Evolutionary conservation across 345 rosid genomes (phyloP), one percentile per base, ranked within the genome.

Genomic region (Ceriops zippeliana): DNA sequence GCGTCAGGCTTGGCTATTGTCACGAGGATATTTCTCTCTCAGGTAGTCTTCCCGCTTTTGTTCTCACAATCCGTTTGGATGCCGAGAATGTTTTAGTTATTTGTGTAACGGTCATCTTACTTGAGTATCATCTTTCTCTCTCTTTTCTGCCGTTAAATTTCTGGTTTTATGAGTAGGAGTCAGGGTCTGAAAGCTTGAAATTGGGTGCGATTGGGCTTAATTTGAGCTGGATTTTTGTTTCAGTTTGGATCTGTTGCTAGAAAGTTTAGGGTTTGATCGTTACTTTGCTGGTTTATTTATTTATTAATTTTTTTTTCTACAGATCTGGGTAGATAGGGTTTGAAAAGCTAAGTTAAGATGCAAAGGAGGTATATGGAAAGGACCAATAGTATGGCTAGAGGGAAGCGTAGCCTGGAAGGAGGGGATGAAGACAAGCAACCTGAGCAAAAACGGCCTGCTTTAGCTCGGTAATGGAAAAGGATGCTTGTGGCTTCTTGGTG

Each of bases 401-500:
- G 86, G 69, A 93, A 93, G 85, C 83, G 98, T 70, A 80, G 87
- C 42, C 70, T 86, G 57, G 97, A 91, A 61, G 78, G 82, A 56
- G 85, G 73, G 6, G 81, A 68, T 27, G 90, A 83, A 15, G 79
- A 86, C 61, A 66, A 76, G 56, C 87, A 89, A 75, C 89, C 96
- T 24, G 97, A 88, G 69, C 78, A 86, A 76, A 93, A 91, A 73
- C 83, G 91, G 34, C 98, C 98, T 1, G 98, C 98, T 83, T 80
- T 93, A 73, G 95, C 98, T n/a, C 88, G 98, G 96, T 89, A 34
- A 30, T 30, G 62, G 42, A 17, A 21, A 51, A 20, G n/a, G 6
- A 42, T 38, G n/a, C 51, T 54, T 54, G 20, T 58, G 22, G 53
- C 28, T 58, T 20, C 24, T 2, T 32, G 22, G 6, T 42, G 17